Evolutionary conservation across 202 grass and related monocot genomes (phyloP), one percentile per base, ranked within the genome.

Genomic region (Elaeis oleifera): DNA sequence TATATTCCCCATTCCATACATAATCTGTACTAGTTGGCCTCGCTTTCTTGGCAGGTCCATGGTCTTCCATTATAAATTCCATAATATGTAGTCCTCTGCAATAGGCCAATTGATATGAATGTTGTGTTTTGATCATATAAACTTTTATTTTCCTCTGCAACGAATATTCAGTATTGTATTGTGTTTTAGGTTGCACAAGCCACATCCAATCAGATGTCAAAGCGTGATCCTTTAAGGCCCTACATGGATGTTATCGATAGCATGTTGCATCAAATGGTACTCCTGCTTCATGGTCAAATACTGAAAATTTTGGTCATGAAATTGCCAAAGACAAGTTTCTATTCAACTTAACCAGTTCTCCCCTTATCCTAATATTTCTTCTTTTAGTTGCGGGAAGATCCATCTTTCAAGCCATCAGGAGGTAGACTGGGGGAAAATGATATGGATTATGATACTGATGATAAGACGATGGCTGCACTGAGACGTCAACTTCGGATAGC

Each of bases 391-490:
- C 70, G 53, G 52, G 94, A 92, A 55, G 94, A 99, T 86, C 82
- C 88, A 52, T 80, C 79, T 73, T 94, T 99, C 71, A 99, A 94
- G 57, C 85, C 94, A 59, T 99, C 94, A 51, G 94, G 94, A 71
- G 94, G 94, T 58, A 84, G 88, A 85, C 69, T 99, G 75, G 85
- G 94, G n/a, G 88, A 99, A 80, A 86, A 99, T 62, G 94, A 99
- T 76, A 99, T 99, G 94, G 94, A 99, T 77, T 99, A 99, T 80
- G 94, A 99, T 60, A 99, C 94, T 5, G 94, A 99, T 86, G 94
- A 99, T 74, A 99, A 99, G 74, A 80, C 94, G 56, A 99, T 99
- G 94, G 94, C 94, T 63, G 71, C 82, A 81, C 80, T 99, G 63
- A 81, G 94, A 56, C 79, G 82, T 23, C 94, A 99, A 63, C 94